Evolutionary conservation across 192 early-diverging fungal species (phyloP).

Genomic region (Irineochytrium annulatum): DNA sequence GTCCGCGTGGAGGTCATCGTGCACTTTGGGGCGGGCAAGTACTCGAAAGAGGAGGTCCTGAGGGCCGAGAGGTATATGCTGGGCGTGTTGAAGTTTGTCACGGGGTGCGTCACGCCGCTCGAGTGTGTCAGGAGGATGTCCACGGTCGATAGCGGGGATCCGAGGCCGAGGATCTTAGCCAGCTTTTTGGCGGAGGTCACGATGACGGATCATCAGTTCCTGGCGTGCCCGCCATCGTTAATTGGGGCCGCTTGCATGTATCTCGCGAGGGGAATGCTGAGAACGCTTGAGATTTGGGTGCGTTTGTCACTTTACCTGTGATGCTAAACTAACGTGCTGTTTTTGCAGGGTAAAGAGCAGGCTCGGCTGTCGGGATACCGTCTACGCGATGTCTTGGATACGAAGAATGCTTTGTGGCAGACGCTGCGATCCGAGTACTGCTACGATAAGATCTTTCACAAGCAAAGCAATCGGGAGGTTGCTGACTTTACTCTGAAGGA

Average conservation of each 20-base stretch:
- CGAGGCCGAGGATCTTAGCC: slow-evolving; percentile 8
- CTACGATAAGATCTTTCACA: no score
- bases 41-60: slow-evolving; percentile 67
- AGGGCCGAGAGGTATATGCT: slow-evolving; percentile 84
- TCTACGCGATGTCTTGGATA: no score
- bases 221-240: slow-evolving; percentile 18
- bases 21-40: slow-evolving; percentile 61
- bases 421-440: no score
- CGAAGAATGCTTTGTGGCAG: no score
- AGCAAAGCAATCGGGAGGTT: no score
- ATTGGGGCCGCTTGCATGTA: slow-evolving; percentile 21
- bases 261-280: slow-evolving; percentile 21
- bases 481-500: no score
- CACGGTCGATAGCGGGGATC: slow-evolving; percentile 49
- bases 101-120: slow-evolving; percentile 78
- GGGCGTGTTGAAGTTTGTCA: slow-evolving; percentile 65
- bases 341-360: no score
- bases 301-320: no score
- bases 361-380: no score
- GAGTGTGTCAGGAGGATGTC: slow-evolving; percentile 75
- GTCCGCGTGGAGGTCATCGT: slow-evolving; percentile 74
- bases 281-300: slow-evolving; percentile 7
- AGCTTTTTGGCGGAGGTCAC: slow-evolving; percentile 31
- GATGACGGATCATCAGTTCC: slow-evolving; percentile 24
- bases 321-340: no score